These are phyloP conservation scores for Phytopythium boreale DNA, from an alignment of 352 stramenopile genomes.

Conservation along the genomic window DNA sequence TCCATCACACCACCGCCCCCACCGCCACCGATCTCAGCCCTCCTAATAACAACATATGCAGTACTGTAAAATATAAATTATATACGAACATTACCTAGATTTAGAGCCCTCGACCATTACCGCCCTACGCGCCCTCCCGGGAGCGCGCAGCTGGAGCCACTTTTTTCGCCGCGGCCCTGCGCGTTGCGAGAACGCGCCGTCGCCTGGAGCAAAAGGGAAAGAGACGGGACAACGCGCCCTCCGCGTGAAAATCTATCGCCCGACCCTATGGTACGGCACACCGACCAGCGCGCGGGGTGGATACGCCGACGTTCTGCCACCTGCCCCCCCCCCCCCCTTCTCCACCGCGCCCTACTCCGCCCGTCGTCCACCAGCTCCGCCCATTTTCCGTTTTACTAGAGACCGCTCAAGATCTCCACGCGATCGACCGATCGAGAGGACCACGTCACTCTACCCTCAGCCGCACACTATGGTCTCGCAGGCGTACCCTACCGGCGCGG, in stretches of 20 bases:
- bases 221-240: background rate
- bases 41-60: background rate
- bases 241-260: background rate
- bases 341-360: too few relatives aligned
- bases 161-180: slow-evolving; percentile 11
- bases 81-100: too few relatives aligned
- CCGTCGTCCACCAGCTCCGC: background rate
- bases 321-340: background rate
- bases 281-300: background rate
- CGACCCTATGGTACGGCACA: background rate
- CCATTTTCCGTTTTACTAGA: background rate
- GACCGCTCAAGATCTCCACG: background rate
- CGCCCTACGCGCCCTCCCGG: background rate
- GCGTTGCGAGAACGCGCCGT: slow-evolving; percentile 10
- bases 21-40: background rate
- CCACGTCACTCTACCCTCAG: background rate
- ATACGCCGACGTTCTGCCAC: slow-evolving; percentile 6
- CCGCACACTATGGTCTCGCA: background rate
- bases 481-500: background rate
- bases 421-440: background rate
- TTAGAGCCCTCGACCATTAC: too few relatives aligned
- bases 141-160: slow-evolving; percentile 12
- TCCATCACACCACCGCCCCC: background rate
- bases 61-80: background rate
- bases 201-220: background rate